Percentiles rank a stretch among this genome's conserved stretches.
Conservation (phyloP, 306 rosid genomes). For the Luffa aegyptiaca region DNA sequence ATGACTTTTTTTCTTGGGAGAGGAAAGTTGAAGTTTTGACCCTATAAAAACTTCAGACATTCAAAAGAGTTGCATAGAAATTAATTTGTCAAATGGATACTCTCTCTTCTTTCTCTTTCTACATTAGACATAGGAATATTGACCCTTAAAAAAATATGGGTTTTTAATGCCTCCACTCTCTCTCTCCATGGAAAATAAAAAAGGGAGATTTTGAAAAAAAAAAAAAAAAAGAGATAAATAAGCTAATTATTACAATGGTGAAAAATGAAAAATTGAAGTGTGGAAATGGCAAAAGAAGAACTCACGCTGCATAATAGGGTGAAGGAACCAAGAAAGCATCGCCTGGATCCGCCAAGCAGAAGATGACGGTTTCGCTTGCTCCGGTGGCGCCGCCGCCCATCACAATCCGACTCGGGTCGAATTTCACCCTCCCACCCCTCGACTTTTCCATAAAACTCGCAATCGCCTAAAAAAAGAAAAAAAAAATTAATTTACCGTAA, state of each 20-base stretch:
- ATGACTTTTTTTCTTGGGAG: background rate
- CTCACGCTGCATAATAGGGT: slow-evolving; percentile 90
- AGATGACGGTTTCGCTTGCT: slow-evolving; percentile 68
- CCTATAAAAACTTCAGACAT: background rate
- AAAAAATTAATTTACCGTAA: background rate
- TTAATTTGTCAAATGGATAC: background rate
- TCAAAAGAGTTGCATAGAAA: background rate
- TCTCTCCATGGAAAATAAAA: background rate
- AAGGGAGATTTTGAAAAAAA: background rate
- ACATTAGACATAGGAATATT: background rate
- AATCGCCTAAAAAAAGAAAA: slow-evolving; percentile 33
- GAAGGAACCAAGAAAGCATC: slow-evolving; percentile 87
- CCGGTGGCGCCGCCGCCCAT: slow-evolving; percentile 98
- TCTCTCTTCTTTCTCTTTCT: background rate
- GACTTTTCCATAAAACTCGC: slow-evolving; percentile 76
- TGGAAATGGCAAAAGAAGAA: background rate
- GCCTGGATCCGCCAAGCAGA: slow-evolving; percentile 79
- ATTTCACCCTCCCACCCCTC: slow-evolving; percentile 69
- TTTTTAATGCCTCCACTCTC: background rate
- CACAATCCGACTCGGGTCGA: slow-evolving; percentile 58
- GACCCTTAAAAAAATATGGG: background rate
- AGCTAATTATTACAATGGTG: background rate
- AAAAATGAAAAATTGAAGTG: background rate
- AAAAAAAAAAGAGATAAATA: background rate
- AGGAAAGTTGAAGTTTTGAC: background rate